phyloP scores from a whole-genome alignment of 305 asterid genomes.

The Lippia alba region DNA sequence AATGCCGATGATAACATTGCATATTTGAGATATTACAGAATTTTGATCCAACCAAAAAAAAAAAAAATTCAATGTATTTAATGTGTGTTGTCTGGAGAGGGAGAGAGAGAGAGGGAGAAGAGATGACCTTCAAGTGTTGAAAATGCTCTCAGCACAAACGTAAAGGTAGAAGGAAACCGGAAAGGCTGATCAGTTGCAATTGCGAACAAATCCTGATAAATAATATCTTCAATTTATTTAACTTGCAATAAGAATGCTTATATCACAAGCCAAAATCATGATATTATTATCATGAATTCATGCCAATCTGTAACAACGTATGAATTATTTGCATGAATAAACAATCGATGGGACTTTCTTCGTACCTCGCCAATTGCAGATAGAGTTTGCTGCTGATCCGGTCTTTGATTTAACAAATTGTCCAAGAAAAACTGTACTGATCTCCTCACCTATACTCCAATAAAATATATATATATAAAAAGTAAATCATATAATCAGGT shows the following conservation, averaged over 20 bases:
- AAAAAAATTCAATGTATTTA: background rate
- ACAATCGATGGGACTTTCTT: background rate
- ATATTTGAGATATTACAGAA: no score
- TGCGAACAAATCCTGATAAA: slow-evolving; percentile 91
- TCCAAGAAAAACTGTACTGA: slow-evolving; percentile 95
- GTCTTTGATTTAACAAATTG: slow-evolving; percentile 78
- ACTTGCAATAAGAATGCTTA: background rate
- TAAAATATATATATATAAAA: background rate
- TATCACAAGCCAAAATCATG: no score
- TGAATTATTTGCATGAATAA: background rate
- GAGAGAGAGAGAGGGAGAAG: slow-evolving; percentile 24
- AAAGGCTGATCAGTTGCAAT: slow-evolving; percentile 97
- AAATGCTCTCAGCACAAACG: slow-evolving; percentile 90
- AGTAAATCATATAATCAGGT: slow-evolving; percentile 6
- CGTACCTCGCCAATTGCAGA: slow-evolving; percentile 96
- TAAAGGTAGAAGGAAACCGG: slow-evolving; percentile 90
- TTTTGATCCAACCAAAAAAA: no score
- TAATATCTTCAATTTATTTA: background rate
- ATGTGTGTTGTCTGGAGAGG: background rate
- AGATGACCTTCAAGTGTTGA: slow-evolving; percentile 92
- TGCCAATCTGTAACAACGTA: no score
- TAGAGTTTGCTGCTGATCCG: slow-evolving; percentile 88
- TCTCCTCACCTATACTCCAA: slow-evolving; percentile 72
- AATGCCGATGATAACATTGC: no score
- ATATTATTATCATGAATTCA: no score